phyloP scores from a whole-genome alignment of 495 filamentous ascomycete genomes.

The Cudoniella acicularis region DNA sequence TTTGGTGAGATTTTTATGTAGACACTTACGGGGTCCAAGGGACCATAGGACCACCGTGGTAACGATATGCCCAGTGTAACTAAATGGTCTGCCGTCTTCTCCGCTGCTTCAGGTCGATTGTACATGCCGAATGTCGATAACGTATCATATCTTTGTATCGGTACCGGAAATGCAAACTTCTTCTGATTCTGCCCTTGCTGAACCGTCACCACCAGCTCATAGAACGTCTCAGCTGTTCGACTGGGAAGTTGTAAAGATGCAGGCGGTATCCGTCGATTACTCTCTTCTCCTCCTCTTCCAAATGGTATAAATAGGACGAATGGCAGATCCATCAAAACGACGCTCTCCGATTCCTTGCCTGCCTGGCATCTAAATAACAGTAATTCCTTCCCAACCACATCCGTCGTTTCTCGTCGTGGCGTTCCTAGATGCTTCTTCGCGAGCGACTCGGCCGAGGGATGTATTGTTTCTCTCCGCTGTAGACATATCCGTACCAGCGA shows the following conservation, averaged over 20 bases:
- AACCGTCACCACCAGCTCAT: conserved; percentile 93
- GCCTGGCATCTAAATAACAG: conserved; percentile 80
- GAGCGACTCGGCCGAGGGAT: conserved; percentile 89
- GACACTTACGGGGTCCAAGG: conserved; percentile 89
- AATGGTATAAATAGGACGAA: conserved; percentile 98
- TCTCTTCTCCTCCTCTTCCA: conserved; percentile 83
- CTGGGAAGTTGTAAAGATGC: conserved; percentile 88
- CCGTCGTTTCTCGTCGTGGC: conserved; percentile 84
- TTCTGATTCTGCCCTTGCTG: conserved; percentile 87
- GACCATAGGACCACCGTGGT: conserved; percentile 94
- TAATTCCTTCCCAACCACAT: conserved; percentile 94
- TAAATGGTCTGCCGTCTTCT: conserved; percentile 81
- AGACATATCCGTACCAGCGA: conserved; percentile 94
- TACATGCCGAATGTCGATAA: conserved; percentile 99
- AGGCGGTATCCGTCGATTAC: conserved; percentile 82
- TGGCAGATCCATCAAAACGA: conserved; percentile 95
- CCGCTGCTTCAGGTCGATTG: conserved; percentile 86
- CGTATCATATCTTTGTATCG: conserved; percentile 89
- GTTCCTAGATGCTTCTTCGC: conserved; percentile 90
- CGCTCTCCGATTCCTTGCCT: conserved; percentile 79
- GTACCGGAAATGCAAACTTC: conserved; percentile 89
- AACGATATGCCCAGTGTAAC: conserved; percentile 89
- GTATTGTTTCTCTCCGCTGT: conserved; percentile 90
- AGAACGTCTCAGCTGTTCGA: conserved; percentile 91
- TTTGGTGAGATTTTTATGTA: conserved; percentile 93